phyloP scores from a whole-genome alignment of 2,329 filamentous ascomycete genomes.

The Ploettnerulaceae sp. region DNA sequence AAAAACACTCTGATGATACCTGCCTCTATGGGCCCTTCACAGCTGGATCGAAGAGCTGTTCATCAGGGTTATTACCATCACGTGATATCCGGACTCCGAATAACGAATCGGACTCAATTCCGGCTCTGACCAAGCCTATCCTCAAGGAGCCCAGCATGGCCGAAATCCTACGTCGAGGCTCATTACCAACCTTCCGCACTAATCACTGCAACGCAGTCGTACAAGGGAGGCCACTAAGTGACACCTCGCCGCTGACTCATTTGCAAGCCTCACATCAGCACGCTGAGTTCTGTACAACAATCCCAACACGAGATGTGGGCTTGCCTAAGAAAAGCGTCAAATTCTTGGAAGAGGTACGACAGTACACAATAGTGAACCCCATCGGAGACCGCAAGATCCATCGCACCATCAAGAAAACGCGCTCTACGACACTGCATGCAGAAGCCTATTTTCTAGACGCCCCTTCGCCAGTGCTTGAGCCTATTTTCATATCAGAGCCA shows the following conservation, averaged over 20 bases:
- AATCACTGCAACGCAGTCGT: background rate
- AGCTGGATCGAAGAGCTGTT: background rate
- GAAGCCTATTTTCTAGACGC: background rate
- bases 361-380: conserved; percentile 5
- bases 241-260: background rate
- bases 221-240: conserved; percentile 1
- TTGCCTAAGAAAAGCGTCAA: background rate
- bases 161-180: conserved; percentile 16
- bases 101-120: background rate
- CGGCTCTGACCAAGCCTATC: conserved; percentile 7
- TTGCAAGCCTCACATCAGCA: background rate
- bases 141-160: conserved; percentile 15
- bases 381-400: conserved; percentile 7
- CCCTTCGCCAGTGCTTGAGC: background rate
- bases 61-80: background rate
- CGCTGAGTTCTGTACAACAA: background rate
- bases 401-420: conserved; percentile 4
- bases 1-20: conserved; percentile 18
- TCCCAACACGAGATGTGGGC: background rate
- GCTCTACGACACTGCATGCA: conserved; percentile 6
- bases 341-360: conserved; percentile 4
- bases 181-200: conserved; percentile 3
- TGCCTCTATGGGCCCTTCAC: conserved; percentile 19
- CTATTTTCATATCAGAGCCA: background rate
- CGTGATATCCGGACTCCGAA: background rate